These are phyloP conservation scores for Globisporangium polare DNA, from an alignment of 352 stramenopile genomes.

Conservation along the genomic window DNA sequence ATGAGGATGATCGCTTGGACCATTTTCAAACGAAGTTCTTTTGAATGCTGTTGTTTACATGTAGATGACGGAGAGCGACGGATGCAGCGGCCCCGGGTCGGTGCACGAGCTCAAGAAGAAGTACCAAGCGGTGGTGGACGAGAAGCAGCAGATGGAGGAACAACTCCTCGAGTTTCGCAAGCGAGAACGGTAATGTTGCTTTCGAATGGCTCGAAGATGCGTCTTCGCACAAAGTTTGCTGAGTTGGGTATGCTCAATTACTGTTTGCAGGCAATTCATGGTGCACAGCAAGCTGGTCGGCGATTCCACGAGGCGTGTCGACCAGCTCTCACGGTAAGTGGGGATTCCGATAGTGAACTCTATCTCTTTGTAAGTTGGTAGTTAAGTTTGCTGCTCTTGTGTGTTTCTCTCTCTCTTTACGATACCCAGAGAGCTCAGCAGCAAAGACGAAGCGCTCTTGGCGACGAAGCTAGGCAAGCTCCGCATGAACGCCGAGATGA, in stretches of 20 bases:
- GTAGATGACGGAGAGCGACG: conserved; percentile 14
- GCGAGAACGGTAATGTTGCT: conserved; percentile 41
- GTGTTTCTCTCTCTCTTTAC: not conserved
- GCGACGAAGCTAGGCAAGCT: conserved; percentile 46
- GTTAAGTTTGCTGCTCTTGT: not conserved
- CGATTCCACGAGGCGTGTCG: conserved; percentile 61
- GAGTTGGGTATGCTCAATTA: not conserved
- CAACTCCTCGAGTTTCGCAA: conserved; percentile 53
- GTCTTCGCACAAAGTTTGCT: not conserved
- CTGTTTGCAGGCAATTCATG: conserved; percentile 42
- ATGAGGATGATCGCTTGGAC: not conserved
- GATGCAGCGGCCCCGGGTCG: conserved; percentile 15
- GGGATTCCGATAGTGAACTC: not conserved
- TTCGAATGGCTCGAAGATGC: not conserved
- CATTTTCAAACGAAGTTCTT: not conserved
- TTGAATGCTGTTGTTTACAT: not conserved
- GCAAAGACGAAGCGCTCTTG: conserved; percentile 51
- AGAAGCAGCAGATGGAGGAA: conserved; percentile 56
- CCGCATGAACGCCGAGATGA: conserved; percentile 49
- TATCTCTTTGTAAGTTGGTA: not conserved
- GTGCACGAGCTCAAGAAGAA: conserved; percentile 60
- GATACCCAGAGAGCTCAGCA: conserved; percentile 37
- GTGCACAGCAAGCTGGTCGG: conserved; percentile 57
- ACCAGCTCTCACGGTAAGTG: conserved; percentile 52
- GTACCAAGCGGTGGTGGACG: conserved; percentile 53